Conservation (phyloP, 805 yeast species). For the Kregervanrija pseudodelftensis region DNA sequence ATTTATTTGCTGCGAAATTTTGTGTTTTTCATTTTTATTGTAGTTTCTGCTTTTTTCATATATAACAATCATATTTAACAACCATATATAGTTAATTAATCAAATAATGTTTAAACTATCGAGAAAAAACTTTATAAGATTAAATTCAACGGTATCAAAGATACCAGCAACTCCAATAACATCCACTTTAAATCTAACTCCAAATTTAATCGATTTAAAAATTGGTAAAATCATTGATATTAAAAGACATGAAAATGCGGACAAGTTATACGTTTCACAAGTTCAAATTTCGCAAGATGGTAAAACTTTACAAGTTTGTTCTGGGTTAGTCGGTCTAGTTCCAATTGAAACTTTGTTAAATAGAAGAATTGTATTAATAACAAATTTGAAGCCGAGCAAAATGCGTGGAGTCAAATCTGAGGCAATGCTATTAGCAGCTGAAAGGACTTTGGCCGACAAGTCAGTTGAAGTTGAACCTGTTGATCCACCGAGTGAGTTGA, state of each 20-base stretch:
- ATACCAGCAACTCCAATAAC: neutral
- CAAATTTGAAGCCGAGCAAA: constrained; percentile 54
- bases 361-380: constrained; percentile 43
- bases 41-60: no score
- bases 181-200: constrained; percentile 7
- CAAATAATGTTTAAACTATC: neutral
- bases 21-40: no score
- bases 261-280: constrained; percentile 49
- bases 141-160: neutral
- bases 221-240: constrained; percentile 45
- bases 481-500: constrained; percentile 32
- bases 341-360: constrained; percentile 32
- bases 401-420: constrained; percentile 57
- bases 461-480: constrained; percentile 36
- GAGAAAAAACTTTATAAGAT: neutral
- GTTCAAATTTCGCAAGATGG: constrained; percentile 25
- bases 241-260: constrained; percentile 48
- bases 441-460: constrained; percentile 9
- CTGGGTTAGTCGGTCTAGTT: constrained; percentile 47
- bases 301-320: constrained; percentile 39
- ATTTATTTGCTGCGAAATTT: no score
- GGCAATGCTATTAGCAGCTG: constrained; percentile 63
- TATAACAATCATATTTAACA: no score
- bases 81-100: neutral
- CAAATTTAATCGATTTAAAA: constrained; percentile 24